Percentiles rank a stretch among this genome's conserved stretches.
phyloP scores from a whole-genome alignment of 169 alveolate genomes.

The Eimeria mitis region DNA sequence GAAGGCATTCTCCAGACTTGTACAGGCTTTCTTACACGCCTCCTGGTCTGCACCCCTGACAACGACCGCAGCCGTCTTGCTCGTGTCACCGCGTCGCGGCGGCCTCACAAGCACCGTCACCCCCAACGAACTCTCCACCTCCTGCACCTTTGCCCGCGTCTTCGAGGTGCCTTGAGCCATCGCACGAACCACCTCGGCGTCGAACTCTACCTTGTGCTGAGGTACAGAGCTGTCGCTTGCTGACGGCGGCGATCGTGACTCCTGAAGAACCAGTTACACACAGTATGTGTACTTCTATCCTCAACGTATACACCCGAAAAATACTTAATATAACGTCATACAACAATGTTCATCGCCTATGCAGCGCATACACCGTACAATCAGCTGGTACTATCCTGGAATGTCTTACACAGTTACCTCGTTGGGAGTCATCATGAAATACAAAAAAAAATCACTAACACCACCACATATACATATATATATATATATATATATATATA shows the following conservation, averaged over 20 bases:
- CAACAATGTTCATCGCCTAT: too few relatives aligned
- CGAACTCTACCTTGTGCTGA: constrained; percentile 33
- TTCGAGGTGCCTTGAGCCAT: constrained; percentile 55
- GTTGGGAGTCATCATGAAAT: too few relatives aligned
- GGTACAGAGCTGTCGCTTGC: constrained; percentile 23
- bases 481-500: background rate
- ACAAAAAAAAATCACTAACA: too few relatives aligned
- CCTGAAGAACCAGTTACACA: background rate
- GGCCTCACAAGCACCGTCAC: constrained; percentile 40
- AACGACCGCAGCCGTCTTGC: constrained; percentile 39
- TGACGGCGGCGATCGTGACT: constrained; percentile 58
- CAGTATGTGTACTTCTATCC: background rate
- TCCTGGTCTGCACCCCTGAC: constrained; percentile 29
- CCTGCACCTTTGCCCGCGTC: constrained; percentile 44
- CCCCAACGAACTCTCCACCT: constrained; percentile 21
- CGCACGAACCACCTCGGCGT: constrained; percentile 57
- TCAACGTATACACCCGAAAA: background rate
- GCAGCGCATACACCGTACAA: background rate
- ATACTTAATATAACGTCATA: background rate
- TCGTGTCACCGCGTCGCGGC: constrained; percentile 60
- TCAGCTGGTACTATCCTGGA: too few relatives aligned
- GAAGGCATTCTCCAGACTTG: constrained; percentile 44
- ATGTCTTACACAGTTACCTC: too few relatives aligned
- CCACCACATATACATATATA: too few relatives aligned
- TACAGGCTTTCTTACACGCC: constrained; percentile 68